Evolutionary conservation across 306 rosid species (phyloP), one percentile per base, ranked within the genome.

Genomic region (Ammopiptanthus mongolicus): DNA sequence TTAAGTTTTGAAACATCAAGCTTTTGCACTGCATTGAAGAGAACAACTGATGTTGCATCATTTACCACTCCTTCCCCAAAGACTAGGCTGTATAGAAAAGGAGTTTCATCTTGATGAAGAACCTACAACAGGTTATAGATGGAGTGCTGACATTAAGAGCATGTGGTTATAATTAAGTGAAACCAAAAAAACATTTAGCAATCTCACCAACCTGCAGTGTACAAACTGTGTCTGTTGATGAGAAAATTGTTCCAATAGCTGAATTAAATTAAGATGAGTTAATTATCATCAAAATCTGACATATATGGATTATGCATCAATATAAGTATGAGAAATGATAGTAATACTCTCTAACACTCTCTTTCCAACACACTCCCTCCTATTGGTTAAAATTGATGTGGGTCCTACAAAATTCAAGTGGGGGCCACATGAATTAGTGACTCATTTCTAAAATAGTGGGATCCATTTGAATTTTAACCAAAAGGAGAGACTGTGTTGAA

Each of bases 31-130:
- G 97, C 95, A 70, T 94, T 83, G 89, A 90, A 95, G 75, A 95
- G 91, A 60, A 94, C 97, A 76, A 94, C 95, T 10, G 97, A 86
- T 5, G 98, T 94, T 28, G 98, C 97, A 82, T 94, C 98, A 65
- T 94, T 94, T 72, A 91, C 96, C 22, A 88, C 97, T 78, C 97
- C 97, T 91, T 94, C 97, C 53, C 97, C 98, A 73, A 94, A 94
- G 29, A 94, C 96, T 65, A 94, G 78, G 87, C 96, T 94, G 92
- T 91, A 91, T 19, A 94, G 86, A 52, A 91, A 78, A 59, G 96
- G 96, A 62, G 98, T 94, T 77, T 90, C 96, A 29, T 91, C 96
- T 88, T 88, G 96, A 68, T 87, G 89, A 34, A 94, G 96, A 78
- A 91, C 93, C 98, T 94, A 71, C 81, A 85, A 29, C 7, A 69